Conservation (phyloP, 495 filamentous ascomycete species). For the Cetradonia linearis region DNA sequence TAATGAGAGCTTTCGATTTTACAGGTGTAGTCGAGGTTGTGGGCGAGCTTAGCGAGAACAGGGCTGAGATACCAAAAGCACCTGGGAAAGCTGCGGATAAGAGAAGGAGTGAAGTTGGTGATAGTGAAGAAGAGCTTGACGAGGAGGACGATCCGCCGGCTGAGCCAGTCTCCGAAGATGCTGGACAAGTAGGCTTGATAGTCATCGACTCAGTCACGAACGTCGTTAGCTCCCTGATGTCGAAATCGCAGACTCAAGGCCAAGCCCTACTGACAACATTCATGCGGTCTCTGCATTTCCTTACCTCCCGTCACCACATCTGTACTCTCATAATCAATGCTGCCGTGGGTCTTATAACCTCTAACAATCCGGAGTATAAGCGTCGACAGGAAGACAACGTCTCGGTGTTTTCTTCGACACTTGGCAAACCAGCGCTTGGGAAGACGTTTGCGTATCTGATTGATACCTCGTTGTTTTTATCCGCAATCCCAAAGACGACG, state of each 20-base stretch:
- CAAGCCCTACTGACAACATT: constrained; percentile 25
- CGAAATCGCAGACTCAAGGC: constrained; percentile 20
- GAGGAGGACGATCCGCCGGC: constrained; percentile 8
- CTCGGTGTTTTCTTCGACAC: constrained; percentile 21
- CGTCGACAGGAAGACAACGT: constrained; percentile 16
- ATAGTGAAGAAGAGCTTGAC: constrained; percentile 13
- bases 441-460: constrained; percentile 22
- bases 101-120: not conserved
- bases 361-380: constrained; percentile 12
- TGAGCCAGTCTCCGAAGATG: not conserved
- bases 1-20: constrained; percentile 26
- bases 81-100: not conserved
- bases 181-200: constrained; percentile 19
- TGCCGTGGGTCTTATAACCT: constrained; percentile 8
- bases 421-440: constrained; percentile 24
- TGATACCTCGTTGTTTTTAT: constrained; percentile 21
- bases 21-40: constrained; percentile 24
- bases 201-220: constrained; percentile 22
- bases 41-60: constrained; percentile 18
- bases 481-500: constrained; percentile 15
- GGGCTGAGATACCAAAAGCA: not conserved
- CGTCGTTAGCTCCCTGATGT: constrained; percentile 17
- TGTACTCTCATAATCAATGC: constrained; percentile 23
- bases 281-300: constrained; percentile 24
- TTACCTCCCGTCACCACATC: constrained; percentile 20